Percentiles rank a stretch among this genome's conserved stretches.
Evolutionary conservation across 202 grass and related monocot genomes (phyloP).

Genomic region (Dendrocalamus latiflorus): DNA sequence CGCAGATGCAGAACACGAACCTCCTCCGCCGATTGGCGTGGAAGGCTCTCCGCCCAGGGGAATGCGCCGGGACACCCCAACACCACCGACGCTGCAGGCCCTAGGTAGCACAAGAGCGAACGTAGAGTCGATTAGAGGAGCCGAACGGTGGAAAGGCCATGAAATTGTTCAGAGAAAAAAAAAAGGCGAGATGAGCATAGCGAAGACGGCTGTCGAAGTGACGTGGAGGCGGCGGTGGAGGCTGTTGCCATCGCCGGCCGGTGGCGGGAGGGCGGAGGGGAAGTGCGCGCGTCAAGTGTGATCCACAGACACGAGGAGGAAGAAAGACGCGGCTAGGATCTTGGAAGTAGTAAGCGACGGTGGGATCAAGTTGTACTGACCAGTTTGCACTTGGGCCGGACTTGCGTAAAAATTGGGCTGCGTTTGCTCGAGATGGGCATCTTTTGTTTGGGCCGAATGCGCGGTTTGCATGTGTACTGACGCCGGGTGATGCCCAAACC

Average conservation of each 20-base stretch:
- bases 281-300: background rate
- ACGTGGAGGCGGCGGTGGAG: background rate
- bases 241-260: background rate
- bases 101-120: background rate
- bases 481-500: background rate
- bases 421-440: background rate
- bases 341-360: background rate
- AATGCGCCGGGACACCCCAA: background rate
- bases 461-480: background rate
- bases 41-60: slow-evolving; percentile 1
- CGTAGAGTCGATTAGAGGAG: background rate
- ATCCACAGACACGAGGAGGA: slow-evolving; percentile 7
- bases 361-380: background rate
- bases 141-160: background rate
- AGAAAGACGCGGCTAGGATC: background rate
- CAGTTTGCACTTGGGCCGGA: background rate
- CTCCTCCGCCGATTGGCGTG: slow-evolving; percentile 18
- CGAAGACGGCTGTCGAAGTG: background rate
- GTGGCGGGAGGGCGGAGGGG: background rate
- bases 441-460: background rate
- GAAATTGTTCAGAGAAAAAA: background rate
- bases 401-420: background rate
- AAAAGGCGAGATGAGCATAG: background rate
- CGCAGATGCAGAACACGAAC: slow-evolving; percentile 9
- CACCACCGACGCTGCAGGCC: slow-evolving; percentile 4